Evolutionary conservation across 1,284 basidiomycete species (phyloP).

Genomic region (Moniliophthora roreri): DNA sequence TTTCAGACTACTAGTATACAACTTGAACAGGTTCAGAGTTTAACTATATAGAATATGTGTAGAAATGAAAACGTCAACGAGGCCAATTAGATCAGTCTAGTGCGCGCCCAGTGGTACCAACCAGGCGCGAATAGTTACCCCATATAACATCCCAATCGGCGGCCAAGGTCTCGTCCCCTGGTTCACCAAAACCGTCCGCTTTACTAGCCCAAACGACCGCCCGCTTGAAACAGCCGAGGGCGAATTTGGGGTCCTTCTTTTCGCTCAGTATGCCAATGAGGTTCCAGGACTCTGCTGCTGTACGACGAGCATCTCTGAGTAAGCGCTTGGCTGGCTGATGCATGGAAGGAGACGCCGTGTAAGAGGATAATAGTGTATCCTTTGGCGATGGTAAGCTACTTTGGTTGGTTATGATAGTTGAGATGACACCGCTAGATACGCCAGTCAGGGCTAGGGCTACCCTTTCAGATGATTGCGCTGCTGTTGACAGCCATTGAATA

Average conservation of each 20-base stretch:
- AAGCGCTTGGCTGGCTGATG: conserved; percentile 56
- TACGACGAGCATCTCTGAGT: conserved; percentile 67
- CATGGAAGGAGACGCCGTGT: conserved; percentile 47
- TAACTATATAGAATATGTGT: no score
- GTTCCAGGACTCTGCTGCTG: conserved; percentile 69
- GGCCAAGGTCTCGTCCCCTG: conserved; percentile 52
- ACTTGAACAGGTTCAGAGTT: no score
- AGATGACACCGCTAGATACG: conserved; percentile 33
- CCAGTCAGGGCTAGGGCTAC: conserved; percentile 59
- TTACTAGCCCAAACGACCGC: conserved; percentile 55
- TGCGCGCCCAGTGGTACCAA: conserved; percentile 1
- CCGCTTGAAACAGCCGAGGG: conserved; percentile 38
- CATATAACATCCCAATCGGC: conserved; percentile 55
- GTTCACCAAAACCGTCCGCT: conserved; percentile 33
- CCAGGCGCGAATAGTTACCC: conserved; percentile 32
- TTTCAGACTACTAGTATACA: no score
- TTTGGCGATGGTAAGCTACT: conserved; percentile 31
- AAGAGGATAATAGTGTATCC: conserved; percentile 35
- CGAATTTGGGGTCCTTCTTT: conserved; percentile 31
- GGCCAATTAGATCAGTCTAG: neutral
- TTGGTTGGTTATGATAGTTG: conserved; percentile 22
- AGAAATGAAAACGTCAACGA: neutral
- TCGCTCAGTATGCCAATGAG: conserved; percentile 44
- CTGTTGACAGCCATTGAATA: conserved; percentile 55
- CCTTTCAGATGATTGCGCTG: conserved; percentile 67